Percentiles rank a stretch among this genome's conserved stretches.
Evolutionary conservation across 2,329 filamentous ascomycete genomes (phyloP).

Genomic region (Ophiostoma perfectum): DNA sequence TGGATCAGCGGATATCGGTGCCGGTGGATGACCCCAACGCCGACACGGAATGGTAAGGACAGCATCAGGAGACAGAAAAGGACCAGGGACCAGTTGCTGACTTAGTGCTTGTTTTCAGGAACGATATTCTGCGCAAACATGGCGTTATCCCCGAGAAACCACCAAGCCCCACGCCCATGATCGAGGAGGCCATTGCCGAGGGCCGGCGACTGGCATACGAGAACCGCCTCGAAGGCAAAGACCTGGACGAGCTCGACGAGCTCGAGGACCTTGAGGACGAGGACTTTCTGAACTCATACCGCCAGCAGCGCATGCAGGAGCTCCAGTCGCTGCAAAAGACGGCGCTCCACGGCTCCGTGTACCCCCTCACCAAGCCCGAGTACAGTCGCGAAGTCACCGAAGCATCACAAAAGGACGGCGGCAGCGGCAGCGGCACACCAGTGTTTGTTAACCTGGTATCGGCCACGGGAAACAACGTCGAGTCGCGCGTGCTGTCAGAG

Average conservation of each 20-base stretch:
- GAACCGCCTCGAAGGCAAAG: conserved; percentile 88
- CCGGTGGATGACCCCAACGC: conserved; percentile 93
- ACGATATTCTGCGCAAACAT: conserved; percentile 95
- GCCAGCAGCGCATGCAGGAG: conserved; percentile 81
- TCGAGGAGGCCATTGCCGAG: conserved; percentile 87
- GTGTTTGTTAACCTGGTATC: conserved; percentile 79
- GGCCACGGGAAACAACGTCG: conserved; percentile 69
- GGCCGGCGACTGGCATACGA: conserved; percentile 80
- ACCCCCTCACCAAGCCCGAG: conserved; percentile 89
- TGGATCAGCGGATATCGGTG: conserved; percentile 64
- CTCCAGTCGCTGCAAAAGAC: conserved; percentile 68
- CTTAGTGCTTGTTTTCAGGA: conserved; percentile 53
- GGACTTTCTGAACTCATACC: conserved; percentile 79
- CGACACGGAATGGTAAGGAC: conserved; percentile 84
- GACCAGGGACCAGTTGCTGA: not conserved
- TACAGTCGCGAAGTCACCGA: conserved; percentile 90
- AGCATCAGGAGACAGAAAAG: conserved; percentile 6
- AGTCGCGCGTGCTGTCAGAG: conserved; percentile 76
- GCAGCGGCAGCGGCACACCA: conserved; percentile 29
- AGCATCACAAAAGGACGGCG: conserved; percentile 53
- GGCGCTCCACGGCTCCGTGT: conserved; percentile 81
- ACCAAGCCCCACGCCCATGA: conserved; percentile 88
- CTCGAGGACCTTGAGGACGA: conserved; percentile 96
- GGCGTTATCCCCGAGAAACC: conserved; percentile 97
- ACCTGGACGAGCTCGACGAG: conserved; percentile 86